Evolutionary conservation across 2,329 filamentous ascomycete species (phyloP).

Genomic region (Ceratocystis alfenasii): DNA sequence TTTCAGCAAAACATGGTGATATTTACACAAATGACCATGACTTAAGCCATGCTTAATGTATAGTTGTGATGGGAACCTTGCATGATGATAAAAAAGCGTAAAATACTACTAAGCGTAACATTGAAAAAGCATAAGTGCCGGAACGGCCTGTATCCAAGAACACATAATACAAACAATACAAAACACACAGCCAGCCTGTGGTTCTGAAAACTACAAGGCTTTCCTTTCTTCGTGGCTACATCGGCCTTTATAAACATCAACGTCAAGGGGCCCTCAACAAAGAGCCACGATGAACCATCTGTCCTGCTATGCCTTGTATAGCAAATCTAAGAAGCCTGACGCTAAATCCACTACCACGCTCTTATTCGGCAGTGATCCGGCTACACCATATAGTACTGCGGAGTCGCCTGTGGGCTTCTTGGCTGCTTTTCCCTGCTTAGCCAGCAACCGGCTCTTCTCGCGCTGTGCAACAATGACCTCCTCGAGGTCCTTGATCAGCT

Average conservation of each 20-base stretch:
- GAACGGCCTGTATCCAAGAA: neutral
- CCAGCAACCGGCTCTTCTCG: slow-evolving; percentile 64
- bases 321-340: slow-evolving; percentile 77
- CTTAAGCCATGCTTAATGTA: neutral
- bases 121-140: neutral
- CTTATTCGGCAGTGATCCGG: slow-evolving; percentile 90
- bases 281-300: neutral
- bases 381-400: slow-evolving; percentile 85
- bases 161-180: neutral
- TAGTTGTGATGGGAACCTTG: neutral
- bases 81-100: neutral
- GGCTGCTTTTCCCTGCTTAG: slow-evolving; percentile 54
- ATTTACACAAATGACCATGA: too few relatives aligned
- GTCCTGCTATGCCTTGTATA: slow-evolving; percentile 64
- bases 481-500: slow-evolving; percentile 61
- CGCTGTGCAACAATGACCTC: slow-evolving; percentile 57
- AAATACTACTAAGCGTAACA: neutral
- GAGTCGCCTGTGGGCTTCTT: slow-evolving; percentile 64
- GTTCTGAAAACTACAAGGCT: neutral
- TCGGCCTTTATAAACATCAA: neutral
- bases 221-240: too few relatives aligned
- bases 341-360: slow-evolving; percentile 84
- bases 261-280: neutral
- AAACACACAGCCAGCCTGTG: neutral
- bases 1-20: neutral